Evolutionary conservation across 345 rosid genomes (phyloP), one percentile per base, ranked within the genome.

Genomic region (Eucalyptus coolabah): DNA sequence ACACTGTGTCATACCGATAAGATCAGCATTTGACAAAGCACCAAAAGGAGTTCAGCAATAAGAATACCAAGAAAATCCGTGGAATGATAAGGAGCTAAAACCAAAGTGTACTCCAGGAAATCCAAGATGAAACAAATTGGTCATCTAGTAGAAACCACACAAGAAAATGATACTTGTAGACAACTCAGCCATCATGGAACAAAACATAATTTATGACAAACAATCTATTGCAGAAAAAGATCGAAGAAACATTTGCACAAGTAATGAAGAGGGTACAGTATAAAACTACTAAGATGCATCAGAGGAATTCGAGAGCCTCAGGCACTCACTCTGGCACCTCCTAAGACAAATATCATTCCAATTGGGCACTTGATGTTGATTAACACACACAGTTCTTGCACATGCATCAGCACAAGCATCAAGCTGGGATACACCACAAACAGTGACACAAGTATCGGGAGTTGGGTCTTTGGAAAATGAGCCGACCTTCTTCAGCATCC

Each of bases 341-440:
- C 98, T 86, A 11, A 96, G 96, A 91, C 97, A 96, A 83, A 96
- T 94, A 91, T 95, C 97, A 72, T 97, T 97, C 99, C 99, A 97
- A 89, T 97, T 97, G 65, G 99, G 96, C 65, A 96, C 97, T 87
- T 97, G 98, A 86, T 97, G 97, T 87, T 97, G 99, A 90, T 96
- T 97, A 24, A 97, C 96, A 28, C 99, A 96, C 3, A 97, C 97
- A 9, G 98, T 97, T 63, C 98, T 93, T 23, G 97, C 97, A 59
- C 99, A 96, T 8, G 99, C 99, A 93, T 97, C 99, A 40, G 98
- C 93, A 89, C 99, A 97, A 50, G 98, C 99, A 90, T 97, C 99
- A 3, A 97, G 94, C 92, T 96, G 96, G 47, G 99, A 97, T 49
- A 97, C 99, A 7, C 99, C 98, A 65, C 99, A 97, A 77, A 97